phyloP scores from a whole-genome alignment of 495 filamentous ascomycete species.

The Ramalina intermedia region DNA sequence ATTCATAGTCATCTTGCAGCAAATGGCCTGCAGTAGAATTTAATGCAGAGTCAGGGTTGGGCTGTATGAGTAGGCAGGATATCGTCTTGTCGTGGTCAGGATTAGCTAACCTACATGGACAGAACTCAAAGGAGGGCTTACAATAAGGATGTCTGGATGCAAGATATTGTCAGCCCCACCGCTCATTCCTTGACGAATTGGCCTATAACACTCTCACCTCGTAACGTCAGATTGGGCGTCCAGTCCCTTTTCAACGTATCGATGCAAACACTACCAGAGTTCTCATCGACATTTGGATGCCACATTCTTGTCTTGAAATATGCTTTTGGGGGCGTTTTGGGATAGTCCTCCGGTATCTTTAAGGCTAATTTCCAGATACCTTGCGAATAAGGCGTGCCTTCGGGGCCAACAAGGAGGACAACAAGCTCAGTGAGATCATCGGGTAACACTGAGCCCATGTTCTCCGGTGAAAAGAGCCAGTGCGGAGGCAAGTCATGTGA shows the following conservation, averaged over 20 bases:
- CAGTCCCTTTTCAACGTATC: constrained; percentile 62
- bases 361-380: constrained; percentile 49
- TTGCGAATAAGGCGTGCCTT: constrained; percentile 45
- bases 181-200: neutral
- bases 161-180: neutral
- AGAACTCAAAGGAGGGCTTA: neutral
- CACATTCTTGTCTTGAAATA: constrained; percentile 54
- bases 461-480: constrained; percentile 43
- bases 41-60: constrained; percentile 56
- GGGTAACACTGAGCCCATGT: constrained; percentile 15
- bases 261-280: constrained; percentile 51
- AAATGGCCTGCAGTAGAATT: constrained; percentile 50
- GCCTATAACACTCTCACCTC: constrained; percentile 47
- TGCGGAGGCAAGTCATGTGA: constrained; percentile 45
- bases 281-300: constrained; percentile 60
- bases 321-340: constrained; percentile 49
- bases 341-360: constrained; percentile 50
- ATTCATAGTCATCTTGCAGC: constrained; percentile 46
- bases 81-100: constrained; percentile 34
- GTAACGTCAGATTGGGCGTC: constrained; percentile 42
- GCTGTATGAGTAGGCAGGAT: constrained; percentile 55
- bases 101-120: neutral
- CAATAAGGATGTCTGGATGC: neutral
- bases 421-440: constrained; percentile 49
- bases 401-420: constrained; percentile 46